A percentile compares a stretch with the other conserved stretches of the same genome.
Conservation (phyloP, 306 rosid species). For the Cucurbita pepo region DNA sequence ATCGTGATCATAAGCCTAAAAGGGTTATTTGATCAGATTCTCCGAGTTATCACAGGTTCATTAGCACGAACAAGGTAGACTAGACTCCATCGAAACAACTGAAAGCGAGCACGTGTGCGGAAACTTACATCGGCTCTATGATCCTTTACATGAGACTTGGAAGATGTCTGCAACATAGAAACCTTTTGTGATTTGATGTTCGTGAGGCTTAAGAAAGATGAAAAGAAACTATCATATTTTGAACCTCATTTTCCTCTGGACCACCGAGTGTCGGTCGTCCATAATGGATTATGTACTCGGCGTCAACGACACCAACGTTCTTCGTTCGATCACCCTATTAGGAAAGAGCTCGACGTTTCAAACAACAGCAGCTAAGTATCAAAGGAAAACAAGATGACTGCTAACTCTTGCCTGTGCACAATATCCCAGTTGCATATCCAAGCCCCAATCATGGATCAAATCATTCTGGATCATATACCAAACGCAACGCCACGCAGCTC, state of each 20-base stretch:
- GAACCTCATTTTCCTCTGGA: conserved; percentile 26
- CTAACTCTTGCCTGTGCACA: conserved; percentile 71
- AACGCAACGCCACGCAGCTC: conserved; percentile 81
- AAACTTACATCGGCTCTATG: conserved; percentile 63
- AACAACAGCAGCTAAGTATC: not conserved
- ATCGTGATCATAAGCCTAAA: not conserved
- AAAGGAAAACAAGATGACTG: not conserved
- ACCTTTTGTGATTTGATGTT: not conserved
- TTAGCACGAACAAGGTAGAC: not conserved
- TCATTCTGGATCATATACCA: conserved; percentile 97
- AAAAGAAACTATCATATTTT: conserved; percentile 1
- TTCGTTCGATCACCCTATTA: conserved; percentile 65
- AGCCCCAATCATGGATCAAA: conserved; percentile 95
- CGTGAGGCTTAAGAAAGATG: not conserved
- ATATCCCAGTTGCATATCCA: conserved; percentile 82
- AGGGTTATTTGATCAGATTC: not conserved
- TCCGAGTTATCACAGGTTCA: not conserved
- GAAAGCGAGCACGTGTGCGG: not conserved
- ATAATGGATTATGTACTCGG: conserved; percentile 68
- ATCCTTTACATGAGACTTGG: conserved; percentile 21
- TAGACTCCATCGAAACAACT: not conserved
- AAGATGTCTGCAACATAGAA: conserved; percentile 30
- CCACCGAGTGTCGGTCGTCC: conserved; percentile 90
- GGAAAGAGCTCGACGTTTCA: not conserved
- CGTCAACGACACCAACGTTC: conserved; percentile 80